Evolutionary conservation across 2,329 filamentous ascomycete genomes (phyloP).

Genomic region (Emergomyces africanus): DNA sequence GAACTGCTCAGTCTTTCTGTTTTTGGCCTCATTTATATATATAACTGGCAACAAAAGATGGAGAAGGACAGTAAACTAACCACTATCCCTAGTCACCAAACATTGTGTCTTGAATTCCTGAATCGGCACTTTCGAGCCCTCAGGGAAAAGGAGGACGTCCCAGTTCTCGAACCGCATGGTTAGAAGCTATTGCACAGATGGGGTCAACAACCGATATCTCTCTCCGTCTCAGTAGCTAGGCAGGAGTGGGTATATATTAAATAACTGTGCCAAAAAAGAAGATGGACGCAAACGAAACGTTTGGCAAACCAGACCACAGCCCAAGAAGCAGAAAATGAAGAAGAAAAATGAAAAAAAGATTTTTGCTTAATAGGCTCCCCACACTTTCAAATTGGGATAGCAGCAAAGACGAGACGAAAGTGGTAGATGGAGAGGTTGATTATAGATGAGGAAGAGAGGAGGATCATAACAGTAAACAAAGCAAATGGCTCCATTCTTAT

Average conservation of each 20-base stretch:
- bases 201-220: background rate
- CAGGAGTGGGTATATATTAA: background rate
- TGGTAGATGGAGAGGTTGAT: background rate
- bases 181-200: background rate
- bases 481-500: background rate
- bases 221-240: too few species aligned
- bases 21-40: slow-evolving; percentile 3
- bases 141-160: slow-evolving; percentile 72
- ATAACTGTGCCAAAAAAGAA: background rate
- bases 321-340: background rate
- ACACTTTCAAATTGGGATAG: background rate
- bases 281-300: background rate
- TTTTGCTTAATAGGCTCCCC: background rate
- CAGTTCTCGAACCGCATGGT: slow-evolving; percentile 74
- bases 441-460: background rate
- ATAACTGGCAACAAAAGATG: slow-evolving; percentile 9
- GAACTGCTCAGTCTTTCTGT: background rate
- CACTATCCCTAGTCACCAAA: slow-evolving; percentile 47
- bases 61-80: slow-evolving; percentile 19
- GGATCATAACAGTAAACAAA: background rate
- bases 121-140: slow-evolving; percentile 53
- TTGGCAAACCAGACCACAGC: background rate
- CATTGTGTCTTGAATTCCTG: slow-evolving; percentile 75
- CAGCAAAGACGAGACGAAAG: too few species aligned
- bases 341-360: too few species aligned